phyloP scores from a whole-genome alignment of 805 yeast genomes.

The Metschnikowia bowlesiae region DNA sequence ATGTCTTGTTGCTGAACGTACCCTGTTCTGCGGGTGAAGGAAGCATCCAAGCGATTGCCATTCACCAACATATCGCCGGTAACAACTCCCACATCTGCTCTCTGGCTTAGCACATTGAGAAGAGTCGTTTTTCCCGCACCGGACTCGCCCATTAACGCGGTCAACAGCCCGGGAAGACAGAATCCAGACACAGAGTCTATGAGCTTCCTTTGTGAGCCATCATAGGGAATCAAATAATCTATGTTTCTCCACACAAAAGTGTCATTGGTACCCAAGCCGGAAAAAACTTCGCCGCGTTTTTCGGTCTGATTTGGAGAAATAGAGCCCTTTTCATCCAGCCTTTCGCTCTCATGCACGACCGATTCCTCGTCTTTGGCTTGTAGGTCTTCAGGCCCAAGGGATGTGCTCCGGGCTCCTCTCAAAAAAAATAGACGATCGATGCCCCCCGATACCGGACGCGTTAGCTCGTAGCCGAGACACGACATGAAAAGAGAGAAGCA shows the following conservation, averaged over 20 bases:
- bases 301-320: too few species aligned
- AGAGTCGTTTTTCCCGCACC: slow-evolving; percentile 60
- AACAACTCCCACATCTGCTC: slow-evolving; percentile 51
- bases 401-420: background rate
- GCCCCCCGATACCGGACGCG: background rate
- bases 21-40: slow-evolving; percentile 51
- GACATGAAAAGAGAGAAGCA: slow-evolving; percentile 35
- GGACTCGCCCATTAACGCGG: slow-evolving; percentile 61
- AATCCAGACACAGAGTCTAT: background rate
- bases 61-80: slow-evolving; percentile 55
- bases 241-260: background rate
- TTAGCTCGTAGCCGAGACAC: background rate
- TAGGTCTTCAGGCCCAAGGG: slow-evolving; percentile 32
- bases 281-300: background rate
- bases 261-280: background rate
- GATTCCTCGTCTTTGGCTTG: slow-evolving; percentile 38
- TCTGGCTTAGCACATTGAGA: slow-evolving; percentile 47
- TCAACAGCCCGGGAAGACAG: slow-evolving; percentile 45
- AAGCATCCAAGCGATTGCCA: slow-evolving; percentile 44
- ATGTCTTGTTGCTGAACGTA: slow-evolving; percentile 59
- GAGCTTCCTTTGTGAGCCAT: background rate
- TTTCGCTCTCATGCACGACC: slow-evolving; percentile 1
- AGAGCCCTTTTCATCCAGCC: too few species aligned
- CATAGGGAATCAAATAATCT: background rate
- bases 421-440: background rate